Conservation (phyloP, 257 asterid genomes). For the Anisodus tanguticus region DNA sequence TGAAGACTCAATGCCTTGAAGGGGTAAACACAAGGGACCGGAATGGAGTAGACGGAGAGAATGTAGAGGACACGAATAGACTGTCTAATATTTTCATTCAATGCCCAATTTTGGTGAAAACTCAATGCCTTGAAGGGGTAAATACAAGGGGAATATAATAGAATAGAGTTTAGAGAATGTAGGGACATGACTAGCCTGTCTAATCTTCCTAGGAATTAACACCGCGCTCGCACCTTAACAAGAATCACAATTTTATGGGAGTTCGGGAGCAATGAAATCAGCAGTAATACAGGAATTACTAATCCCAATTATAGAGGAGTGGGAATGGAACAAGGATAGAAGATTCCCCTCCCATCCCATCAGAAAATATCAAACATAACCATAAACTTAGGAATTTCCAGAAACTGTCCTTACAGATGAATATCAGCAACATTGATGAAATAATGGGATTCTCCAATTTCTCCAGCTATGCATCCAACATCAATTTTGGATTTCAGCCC, state of each 20-base stretch:
- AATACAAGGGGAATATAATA: constrained; percentile 4
- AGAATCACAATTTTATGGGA: constrained; percentile 13
- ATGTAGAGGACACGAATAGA: not conserved
- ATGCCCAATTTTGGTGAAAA: not conserved
- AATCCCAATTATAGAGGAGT: not conserved
- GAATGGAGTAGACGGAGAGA: not conserved
- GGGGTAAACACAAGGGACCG: not conserved
- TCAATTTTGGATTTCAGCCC: constrained; percentile 72
- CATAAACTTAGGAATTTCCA: not conserved
- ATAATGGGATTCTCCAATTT: constrained; percentile 64
- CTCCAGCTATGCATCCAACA: constrained; percentile 75
- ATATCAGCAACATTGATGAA: constrained; percentile 87
- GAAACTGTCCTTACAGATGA: constrained; percentile 69
- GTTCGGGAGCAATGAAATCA: not conserved
- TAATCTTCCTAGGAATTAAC: not conserved
- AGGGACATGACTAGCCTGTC: not conserved
- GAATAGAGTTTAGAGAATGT: not conserved
- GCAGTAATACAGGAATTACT: not conserved
- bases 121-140: not conserved
- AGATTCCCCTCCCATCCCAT: constrained; percentile 11
- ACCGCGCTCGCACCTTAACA: not conserved
- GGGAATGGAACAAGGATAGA: not conserved
- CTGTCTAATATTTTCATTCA: not conserved
- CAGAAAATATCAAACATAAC: constrained; percentile 18
- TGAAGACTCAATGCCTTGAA: not conserved